Base-by-base conservation (phyloP, 345 rosid genomes). In the Syzygium grande region DNA sequence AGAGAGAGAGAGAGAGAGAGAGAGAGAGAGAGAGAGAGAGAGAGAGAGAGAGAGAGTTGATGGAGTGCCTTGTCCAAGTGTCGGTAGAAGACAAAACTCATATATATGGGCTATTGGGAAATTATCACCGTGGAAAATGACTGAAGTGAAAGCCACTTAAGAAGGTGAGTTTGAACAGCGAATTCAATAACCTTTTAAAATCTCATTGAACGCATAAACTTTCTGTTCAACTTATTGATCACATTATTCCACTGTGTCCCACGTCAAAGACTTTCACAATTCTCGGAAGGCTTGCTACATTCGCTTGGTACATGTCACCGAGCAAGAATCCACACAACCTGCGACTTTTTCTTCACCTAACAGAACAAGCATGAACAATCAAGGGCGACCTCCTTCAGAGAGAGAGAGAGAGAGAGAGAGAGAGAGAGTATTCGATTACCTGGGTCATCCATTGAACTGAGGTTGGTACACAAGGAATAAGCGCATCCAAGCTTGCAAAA, bases 401-500 rank as follows among this genome's bases (percentile, higher is more conserved):
- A n/a, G n/a, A n/a, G n/a, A n/a, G n/a, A n/a, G n/a, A 51, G 52
- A 51, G 52, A 51, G 52, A 80, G 43, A 51, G 19, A n/a, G 49
- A 46, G 46, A 52, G 46, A 52, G 55, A 56, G 51, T 12, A 79
- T 23, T 23, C 0, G 43, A 5, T 89, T 27, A 92, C 94, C 90
- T 4, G 95, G 92, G 46, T 92, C 54, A 16, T 87, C 55, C 86
- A 27, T 87, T 89, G 94, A 84, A 91, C 93, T 92, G 90, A 94
- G 5, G 17, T 87, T 79, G 78, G 92, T 27, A 86, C 95, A 94
- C 54, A 61, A 43, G 88, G 92, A 85, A 21, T 68, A 61, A 59
- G 95, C 92, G 84, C 94, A 92, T 3, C 93, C 92, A 86, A 92
- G 90, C 87, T 85, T 91, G 91, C 95, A 94, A 89, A 87, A 92